A percentile compares a stretch with the other conserved stretches of the same genome.
These are phyloP conservation scores for Phialocephala sp. DNA, from an alignment of 2,329 filamentous ascomycete genomes.

Conservation along the genomic window DNA sequence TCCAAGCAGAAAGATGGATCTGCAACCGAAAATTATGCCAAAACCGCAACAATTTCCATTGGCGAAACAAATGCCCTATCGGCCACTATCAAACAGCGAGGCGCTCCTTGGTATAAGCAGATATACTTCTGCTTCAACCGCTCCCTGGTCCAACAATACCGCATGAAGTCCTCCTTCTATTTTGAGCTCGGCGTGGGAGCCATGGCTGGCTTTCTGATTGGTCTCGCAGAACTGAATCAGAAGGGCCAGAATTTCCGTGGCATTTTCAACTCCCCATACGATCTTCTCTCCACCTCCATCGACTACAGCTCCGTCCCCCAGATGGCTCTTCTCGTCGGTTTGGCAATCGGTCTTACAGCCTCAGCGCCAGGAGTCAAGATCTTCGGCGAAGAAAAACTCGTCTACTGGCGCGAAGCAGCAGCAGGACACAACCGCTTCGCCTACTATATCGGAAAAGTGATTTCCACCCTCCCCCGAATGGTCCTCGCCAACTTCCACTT, in stretches of 20 bases:
- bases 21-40: conserved; percentile 32
- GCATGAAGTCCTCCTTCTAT: conserved; percentile 55
- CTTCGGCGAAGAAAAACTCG: conserved; percentile 61
- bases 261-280: conserved; percentile 56
- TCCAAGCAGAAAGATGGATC: conserved; percentile 34
- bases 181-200: conserved; percentile 60
- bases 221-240: conserved; percentile 55
- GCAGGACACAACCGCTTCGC: conserved; percentile 60
- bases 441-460: conserved; percentile 61
- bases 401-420: conserved; percentile 60
- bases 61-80: conserved; percentile 50
- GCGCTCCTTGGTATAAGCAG: conserved; percentile 56
- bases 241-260: conserved; percentile 60
- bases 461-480: conserved; percentile 58
- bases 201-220: conserved; percentile 59
- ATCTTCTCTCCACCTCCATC: conserved; percentile 55
- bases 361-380: conserved; percentile 60
- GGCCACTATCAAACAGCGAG: conserved; percentile 54
- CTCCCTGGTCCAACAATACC: conserved; percentile 62
- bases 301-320: conserved; percentile 58
- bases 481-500: conserved; percentile 59
- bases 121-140: conserved; percentile 58
- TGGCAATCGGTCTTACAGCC: conserved; percentile 61
- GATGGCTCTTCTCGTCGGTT: conserved; percentile 57
- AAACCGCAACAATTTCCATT: conserved; percentile 40